Evolutionary conservation across 768 basidiomycete genomes (phyloP).

Genomic region (Candolleomyces eurysporus): DNA sequence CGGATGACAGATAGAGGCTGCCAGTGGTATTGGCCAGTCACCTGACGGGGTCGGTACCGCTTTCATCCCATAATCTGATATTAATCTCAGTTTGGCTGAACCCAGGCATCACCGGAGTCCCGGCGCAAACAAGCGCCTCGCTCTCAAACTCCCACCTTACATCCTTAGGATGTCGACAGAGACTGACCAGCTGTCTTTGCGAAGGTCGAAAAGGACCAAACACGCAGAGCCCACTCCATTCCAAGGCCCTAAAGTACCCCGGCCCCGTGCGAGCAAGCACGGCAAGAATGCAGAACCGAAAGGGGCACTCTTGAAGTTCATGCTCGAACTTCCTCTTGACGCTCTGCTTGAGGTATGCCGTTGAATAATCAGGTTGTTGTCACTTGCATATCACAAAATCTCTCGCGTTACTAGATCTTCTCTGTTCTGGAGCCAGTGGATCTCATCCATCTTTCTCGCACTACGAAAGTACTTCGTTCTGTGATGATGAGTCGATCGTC

Average conservation of each 20-base stretch:
- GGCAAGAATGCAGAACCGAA: neutral
- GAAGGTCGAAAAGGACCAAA: neutral
- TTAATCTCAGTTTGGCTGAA: no score
- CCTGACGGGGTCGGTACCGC: no score
- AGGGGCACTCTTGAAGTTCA: slow-evolving; percentile 5
- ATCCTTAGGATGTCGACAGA: no score
- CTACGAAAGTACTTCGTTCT: slow-evolving; percentile 28
- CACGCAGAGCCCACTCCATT: neutral
- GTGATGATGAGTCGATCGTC: slow-evolving; percentile 18
- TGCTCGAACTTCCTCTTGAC: slow-evolving; percentile 7
- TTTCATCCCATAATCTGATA: no score
- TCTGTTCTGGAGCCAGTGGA: slow-evolving; percentile 31
- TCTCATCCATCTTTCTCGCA: slow-evolving; percentile 36
- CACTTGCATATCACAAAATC: neutral
- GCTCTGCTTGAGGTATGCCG: neutral
- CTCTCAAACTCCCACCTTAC: no score
- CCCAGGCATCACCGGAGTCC: no score
- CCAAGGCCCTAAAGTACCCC: neutral
- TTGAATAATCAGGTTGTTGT: neutral
- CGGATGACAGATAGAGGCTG: no score
- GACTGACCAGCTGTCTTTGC: neutral
- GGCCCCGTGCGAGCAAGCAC: neutral
- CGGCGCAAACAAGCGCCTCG: no score
- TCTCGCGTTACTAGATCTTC: slow-evolving; percentile 27
- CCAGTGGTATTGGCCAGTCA: no score